Conservation (phyloP, 2,329 filamentous ascomycete genomes). For the Colletotrichum eremochloae region DNA sequence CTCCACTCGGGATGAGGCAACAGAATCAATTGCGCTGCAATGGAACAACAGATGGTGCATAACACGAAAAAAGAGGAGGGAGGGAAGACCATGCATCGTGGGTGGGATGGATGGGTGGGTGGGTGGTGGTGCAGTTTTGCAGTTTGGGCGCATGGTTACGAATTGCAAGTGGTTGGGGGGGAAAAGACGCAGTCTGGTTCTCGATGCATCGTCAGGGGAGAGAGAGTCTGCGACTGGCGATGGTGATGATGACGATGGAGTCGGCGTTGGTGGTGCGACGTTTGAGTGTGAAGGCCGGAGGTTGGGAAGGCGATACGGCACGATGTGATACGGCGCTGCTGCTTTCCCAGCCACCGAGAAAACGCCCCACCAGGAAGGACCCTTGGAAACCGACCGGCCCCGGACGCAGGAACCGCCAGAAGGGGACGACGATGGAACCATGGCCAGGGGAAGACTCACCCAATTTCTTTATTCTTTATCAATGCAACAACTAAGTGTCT, state of each 20-base stretch:
- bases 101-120: conserved; percentile 30
- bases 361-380: conserved; percentile 11
- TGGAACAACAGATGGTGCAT: conserved; percentile 30
- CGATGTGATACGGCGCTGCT: conserved; percentile 13
- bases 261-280: background rate
- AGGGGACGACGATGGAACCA: conserved; percentile 9
- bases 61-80: conserved; percentile 10
- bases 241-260: background rate
- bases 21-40: conserved; percentile 32
- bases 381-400: conserved; percentile 18
- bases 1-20: conserved; percentile 23
- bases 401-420: conserved; percentile 38
- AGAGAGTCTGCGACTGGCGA: conserved; percentile 7
- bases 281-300: conserved; percentile 25
- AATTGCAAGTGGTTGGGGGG: conserved; percentile 38
- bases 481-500: background rate
- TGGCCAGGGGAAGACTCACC: conserved; percentile 19
- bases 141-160: background rate
- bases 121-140: conserved; percentile 34
- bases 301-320: conserved; percentile 25
- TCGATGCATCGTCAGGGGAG: background rate
- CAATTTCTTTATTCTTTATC: background rate
- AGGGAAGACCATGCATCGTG: conserved; percentile 18
- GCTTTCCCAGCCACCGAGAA: conserved; percentile 38
- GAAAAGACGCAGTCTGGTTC: too few relatives aligned